A percentile compares a stretch with the other conserved stretches of the same genome.
Evolutionary conservation across 1,284 basidiomycete genomes (phyloP).

Genomic region (Polyporus tsugae): DNA sequence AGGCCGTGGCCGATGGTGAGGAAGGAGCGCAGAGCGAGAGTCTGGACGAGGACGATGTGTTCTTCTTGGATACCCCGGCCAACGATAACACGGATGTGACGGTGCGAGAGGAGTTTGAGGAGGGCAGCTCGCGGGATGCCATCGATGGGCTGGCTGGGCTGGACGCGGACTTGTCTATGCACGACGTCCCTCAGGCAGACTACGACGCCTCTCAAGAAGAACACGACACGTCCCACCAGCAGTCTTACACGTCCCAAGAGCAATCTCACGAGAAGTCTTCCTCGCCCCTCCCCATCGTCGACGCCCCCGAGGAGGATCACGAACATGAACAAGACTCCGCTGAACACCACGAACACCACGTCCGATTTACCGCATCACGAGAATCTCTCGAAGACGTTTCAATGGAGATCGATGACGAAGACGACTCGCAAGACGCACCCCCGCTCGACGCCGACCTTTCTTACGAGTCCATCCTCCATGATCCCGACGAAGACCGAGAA

Average conservation of each 20-base stretch:
- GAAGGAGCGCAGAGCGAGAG: conserved; percentile 16
- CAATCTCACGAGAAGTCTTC: conserved; percentile 21
- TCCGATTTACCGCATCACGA: conserved; percentile 26
- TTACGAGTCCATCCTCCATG: conserved; percentile 1
- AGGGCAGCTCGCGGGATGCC: conserved; percentile 21
- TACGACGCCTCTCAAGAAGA: neutral
- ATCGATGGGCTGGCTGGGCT: conserved; percentile 3
- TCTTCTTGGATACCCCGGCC: conserved; percentile 24
- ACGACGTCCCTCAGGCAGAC: neutral
- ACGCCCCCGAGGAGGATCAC: conserved; percentile 10
- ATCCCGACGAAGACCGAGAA: conserved; percentile 23
- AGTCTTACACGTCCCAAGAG: neutral
- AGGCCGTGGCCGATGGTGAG: conserved; percentile 16
- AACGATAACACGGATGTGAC: conserved; percentile 6
- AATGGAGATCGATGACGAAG: conserved; percentile 26
- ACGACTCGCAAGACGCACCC: conserved; percentile 6
- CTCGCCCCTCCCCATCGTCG: conserved; percentile 29
- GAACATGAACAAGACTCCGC: neutral
- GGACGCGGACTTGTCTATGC: conserved; percentile 11
- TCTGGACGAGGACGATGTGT: conserved; percentile 30
- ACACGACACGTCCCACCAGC: neutral
- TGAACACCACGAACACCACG: conserved; percentile 14
- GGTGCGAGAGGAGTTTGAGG: conserved; percentile 7
- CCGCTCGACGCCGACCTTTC: conserved; percentile 12
- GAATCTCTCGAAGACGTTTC: conserved; percentile 22